Evolutionary conservation across 1,139 yeast species (phyloP).

Genomic region (Geotrichum histeridarum): DNA sequence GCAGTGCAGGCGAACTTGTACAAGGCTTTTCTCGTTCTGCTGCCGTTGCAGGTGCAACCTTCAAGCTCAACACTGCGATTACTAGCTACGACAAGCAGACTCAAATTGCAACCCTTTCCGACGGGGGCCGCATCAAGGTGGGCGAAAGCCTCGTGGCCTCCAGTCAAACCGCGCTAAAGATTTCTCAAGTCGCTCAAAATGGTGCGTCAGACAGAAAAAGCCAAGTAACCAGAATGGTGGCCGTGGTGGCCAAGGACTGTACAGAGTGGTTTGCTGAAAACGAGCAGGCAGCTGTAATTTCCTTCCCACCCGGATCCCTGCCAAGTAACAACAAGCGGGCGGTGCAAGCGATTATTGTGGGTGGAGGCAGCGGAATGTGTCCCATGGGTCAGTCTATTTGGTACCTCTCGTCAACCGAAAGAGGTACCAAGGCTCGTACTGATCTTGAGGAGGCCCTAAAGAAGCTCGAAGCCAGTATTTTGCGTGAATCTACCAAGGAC

Average conservation of each 20-base stretch:
- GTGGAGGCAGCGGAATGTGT: constrained; percentile 85
- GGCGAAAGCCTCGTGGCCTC: constrained; percentile 60
- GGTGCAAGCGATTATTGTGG: constrained; percentile 82
- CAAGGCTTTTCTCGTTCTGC: constrained; percentile 98
- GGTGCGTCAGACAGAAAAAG: constrained; percentile 38
- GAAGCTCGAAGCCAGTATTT: constrained; percentile 71
- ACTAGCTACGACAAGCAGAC: constrained; percentile 58
- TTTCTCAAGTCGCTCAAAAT: constrained; percentile 44
- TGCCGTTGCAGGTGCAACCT: constrained; percentile 96
- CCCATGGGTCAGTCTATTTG: constrained; percentile 86
- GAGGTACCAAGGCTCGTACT: constrained; percentile 57
- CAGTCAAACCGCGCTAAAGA: constrained; percentile 38
- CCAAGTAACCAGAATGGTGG: constrained; percentile 64
- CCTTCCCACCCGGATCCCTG: constrained; percentile 86
- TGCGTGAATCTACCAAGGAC: constrained; percentile 66
- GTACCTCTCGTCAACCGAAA: constrained; percentile 79
- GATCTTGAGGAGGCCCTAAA: constrained; percentile 77
- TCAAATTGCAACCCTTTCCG: constrained; percentile 67
- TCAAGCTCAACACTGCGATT: constrained; percentile 68
- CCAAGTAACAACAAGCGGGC: constrained; percentile 61
- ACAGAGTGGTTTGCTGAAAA: constrained; percentile 85
- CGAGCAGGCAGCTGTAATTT: constrained; percentile 81
- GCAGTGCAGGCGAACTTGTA: constrained; percentile 92
- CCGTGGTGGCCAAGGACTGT: constrained; percentile 82
- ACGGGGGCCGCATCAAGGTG: constrained; percentile 68